Evolutionary conservation across 352 stramenopile species (phyloP), one percentile per base, ranked within the genome.

Genomic region (Aphanomyces stellatus): DNA sequence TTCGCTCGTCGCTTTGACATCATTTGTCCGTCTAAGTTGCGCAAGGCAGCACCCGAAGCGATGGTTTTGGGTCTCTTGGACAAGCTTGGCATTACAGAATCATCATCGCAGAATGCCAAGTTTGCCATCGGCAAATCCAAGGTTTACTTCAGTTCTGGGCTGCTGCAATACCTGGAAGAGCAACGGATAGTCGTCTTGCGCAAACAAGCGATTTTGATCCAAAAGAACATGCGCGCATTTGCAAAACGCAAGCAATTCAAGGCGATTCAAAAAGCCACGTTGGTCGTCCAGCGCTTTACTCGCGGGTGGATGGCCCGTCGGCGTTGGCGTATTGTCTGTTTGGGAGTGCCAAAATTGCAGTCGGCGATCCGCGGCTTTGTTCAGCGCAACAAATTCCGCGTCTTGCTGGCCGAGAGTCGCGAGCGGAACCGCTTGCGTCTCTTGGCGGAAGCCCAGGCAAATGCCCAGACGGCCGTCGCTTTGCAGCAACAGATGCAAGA

Each of bases 131-230:
- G 85, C 63, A 85, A 80, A 64, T 76, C 76, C 31, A 93, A 91
- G 69, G 85, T 93, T 2, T 93, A 90, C 80, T 91, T 93, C 65
- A 92, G 86, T 62, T 89, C 90, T 5, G 92, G 92, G 59, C 70
- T 96, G 55, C 71, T 98, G 42, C 91, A 98, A 76, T 76, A 83
- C 69, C 78, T 98, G 11, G 94, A 98, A 72, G 86, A 92, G 59
- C 80, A 80, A 19, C 53, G 83, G 24, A 92, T 88, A 62, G 71
- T 77, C 43, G 86, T 92, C 51, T 69, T 92, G 3, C 88, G 86
- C 65, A 72, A 87, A 37, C 76, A 90, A 53, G 83, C 83, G 11
- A 78, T 92, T 53, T 57, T 82, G 25, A 81, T 92, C 51, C 83
- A 92, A 67, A 88, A 88, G 75, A 87, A 74, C 17, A 79, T 92